Evolutionary conservation across 208 protist species (phyloP), one percentile per base, ranked within the genome.

Genomic region (Acanthamoeba sp.): DNA sequence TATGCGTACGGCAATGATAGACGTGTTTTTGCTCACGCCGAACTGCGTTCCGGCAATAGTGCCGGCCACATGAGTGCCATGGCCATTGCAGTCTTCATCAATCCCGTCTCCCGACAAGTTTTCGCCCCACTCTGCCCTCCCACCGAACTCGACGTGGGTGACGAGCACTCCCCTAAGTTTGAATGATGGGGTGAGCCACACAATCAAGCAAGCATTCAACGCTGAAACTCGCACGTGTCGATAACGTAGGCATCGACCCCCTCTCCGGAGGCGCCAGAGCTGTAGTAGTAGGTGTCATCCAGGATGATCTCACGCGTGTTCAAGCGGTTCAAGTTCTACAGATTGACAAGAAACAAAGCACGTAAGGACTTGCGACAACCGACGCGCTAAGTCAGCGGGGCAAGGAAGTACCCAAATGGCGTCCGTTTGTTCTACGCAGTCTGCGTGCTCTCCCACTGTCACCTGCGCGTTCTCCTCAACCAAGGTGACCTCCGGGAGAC

Each of bases 31-130:
- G 89, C 62, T 62, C 62, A 93, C 62, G 45, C 89, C 89, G 29
- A 57, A 93, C 7, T 62, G 66, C 18, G 36, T 24, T 34, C 89
- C 89, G n/a, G 36, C 89, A 29, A 93, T 27, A 29, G 66, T 93
- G 59, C 90, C 45, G 24, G 91, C 76, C 29, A 87, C 91, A 69
- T 95, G 94, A 38, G 94, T 95, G 52, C 94, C 94, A 16, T 95
- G 94, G 24, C 94, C 94, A 69, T 95, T 85, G 55, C 91, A 76
- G 45, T 95, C 94, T 6, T 32, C 16, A 34, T 71, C 29, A 0
- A 2, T 6, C 22, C 27, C 27, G 16, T 59, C 22, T 4, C 91
- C 85, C 16, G 27, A 90, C 24, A 64, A 48, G 38, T 94, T 89
- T 16, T 78, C 55, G 91, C 91, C 91, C 73, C 69, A 94, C 38